Evolutionary conservation across 345 rosid genomes (phyloP).

Genomic region (thale cress (Arabidopsis thaliana)): DNA sequence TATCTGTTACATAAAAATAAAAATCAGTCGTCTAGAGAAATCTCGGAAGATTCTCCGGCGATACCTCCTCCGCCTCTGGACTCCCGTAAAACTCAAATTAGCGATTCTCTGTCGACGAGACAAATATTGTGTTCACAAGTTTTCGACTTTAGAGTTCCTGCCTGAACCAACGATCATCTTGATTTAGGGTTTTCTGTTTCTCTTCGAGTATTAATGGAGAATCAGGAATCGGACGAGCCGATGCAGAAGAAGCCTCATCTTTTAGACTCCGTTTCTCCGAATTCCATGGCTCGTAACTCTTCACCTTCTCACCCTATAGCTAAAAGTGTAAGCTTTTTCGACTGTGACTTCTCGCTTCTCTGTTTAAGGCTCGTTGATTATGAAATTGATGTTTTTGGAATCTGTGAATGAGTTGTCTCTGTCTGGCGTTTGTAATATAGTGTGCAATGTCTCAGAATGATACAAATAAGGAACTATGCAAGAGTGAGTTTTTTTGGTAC

Average conservation of each 20-base stretch:
- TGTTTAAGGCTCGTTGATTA: background rate
- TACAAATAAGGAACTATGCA: background rate
- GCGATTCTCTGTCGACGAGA: background rate
- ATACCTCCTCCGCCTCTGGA: slow-evolving; percentile 25
- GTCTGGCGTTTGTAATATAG: background rate
- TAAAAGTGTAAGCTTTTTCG: slow-evolving; percentile 49
- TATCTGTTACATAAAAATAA: background rate
- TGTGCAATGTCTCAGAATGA: background rate
- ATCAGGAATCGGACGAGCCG: slow-evolving; percentile 63
- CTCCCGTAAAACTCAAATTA: background rate
- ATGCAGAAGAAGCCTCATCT: slow-evolving; percentile 73
- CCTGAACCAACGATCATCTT: slow-evolving; percentile 4
- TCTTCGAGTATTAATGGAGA: slow-evolving; percentile 55
- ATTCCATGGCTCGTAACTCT: slow-evolving; percentile 59
- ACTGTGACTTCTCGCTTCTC: background rate
- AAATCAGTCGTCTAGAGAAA: slow-evolving; percentile 14
- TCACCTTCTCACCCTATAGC: slow-evolving; percentile 54
- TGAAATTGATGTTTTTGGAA: background rate
- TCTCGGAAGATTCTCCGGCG: slow-evolving; percentile 39
- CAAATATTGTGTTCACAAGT: background rate
- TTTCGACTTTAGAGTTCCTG: background rate
- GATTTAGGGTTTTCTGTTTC: slow-evolving; percentile 7
- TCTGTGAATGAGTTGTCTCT: background rate
- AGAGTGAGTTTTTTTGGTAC: background rate
- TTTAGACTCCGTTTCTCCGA: slow-evolving; percentile 53